phyloP scores from a whole-genome alignment of 129 eudicot genomes.

The Kitagawia praeruptora region DNA sequence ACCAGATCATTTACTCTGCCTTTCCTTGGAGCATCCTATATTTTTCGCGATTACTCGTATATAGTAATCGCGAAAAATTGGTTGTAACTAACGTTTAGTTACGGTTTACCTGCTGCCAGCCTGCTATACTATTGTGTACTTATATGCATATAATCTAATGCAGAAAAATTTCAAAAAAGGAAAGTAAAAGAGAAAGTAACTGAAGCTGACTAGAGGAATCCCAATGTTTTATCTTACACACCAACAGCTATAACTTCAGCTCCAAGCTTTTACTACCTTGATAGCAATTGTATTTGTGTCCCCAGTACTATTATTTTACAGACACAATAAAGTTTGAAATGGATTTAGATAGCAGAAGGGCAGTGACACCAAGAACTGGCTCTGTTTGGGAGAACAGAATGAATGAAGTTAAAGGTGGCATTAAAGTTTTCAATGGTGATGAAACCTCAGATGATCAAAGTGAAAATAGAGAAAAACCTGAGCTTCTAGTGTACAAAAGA shows the following conservation, averaged over 20 bases:
- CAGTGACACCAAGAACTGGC: conserved; percentile 35
- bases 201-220: conserved; percentile 18
- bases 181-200: background rate
- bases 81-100: background rate
- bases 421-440: conserved; percentile 49
- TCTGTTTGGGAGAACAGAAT: conserved; percentile 84
- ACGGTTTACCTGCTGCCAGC: background rate
- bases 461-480: background rate
- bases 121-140: background rate
- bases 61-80: background rate
- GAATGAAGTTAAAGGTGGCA: conserved; percentile 54
- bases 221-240: conserved; percentile 40
- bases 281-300: background rate
- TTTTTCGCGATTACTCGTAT: too few species aligned
- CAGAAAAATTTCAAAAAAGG: background rate
- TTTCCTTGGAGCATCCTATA: background rate
- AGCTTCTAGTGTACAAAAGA: conserved; percentile 23
- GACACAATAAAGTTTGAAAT: conserved; percentile 14
- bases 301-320: conserved; percentile 6
- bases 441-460: conserved; percentile 14
- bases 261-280: conserved; percentile 31
- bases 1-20: conserved; percentile 4
- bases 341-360: conserved; percentile 41
- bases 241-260: conserved; percentile 43
- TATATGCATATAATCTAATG: background rate